A percentile compares a stretch with the other conserved stretches of the same genome.
phyloP scores from a whole-genome alignment of 805 yeast species.

The Kodamaea restingae region DNA sequence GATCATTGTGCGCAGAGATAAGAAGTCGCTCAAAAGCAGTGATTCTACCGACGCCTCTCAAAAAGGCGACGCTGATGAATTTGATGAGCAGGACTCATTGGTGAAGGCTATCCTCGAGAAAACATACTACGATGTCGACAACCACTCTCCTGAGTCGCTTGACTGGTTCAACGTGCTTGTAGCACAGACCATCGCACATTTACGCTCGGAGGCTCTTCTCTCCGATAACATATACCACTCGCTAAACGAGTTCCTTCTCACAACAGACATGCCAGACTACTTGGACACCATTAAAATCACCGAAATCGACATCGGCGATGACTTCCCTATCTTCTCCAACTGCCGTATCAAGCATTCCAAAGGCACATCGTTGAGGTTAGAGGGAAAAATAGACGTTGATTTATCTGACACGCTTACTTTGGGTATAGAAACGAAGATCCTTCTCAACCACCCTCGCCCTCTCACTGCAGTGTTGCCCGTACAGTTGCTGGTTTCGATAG shows the following conservation, averaged over 20 bases:
- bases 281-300: slow-evolving; percentile 73
- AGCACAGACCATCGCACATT: slow-evolving; percentile 85
- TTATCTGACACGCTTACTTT: slow-evolving; percentile 80
- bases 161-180: slow-evolving; percentile 96
- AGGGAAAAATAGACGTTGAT: slow-evolving; percentile 89
- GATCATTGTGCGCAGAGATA: slow-evolving; percentile 32
- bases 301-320: slow-evolving; percentile 90
- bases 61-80: slow-evolving; percentile 15
- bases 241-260: slow-evolving; percentile 60
- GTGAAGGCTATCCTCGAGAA: slow-evolving; percentile 67
- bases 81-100: slow-evolving; percentile 17
- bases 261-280: slow-evolving; percentile 71
- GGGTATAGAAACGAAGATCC: slow-evolving; percentile 75
- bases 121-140: slow-evolving; percentile 85
- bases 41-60: slow-evolving; percentile 11
- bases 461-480: slow-evolving; percentile 86
- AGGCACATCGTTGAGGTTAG: slow-evolving; percentile 52
- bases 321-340: slow-evolving; percentile 91
- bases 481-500: slow-evolving; percentile 78
- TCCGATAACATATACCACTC: slow-evolving; percentile 83
- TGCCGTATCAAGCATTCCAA: slow-evolving; percentile 71
- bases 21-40: slow-evolving; percentile 16
- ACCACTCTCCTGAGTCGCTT: slow-evolving; percentile 82
- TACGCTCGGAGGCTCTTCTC: slow-evolving; percentile 81
- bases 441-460: slow-evolving; percentile 79